Evolutionary conservation across 2,329 filamentous ascomycete genomes (phyloP), one percentile per base, ranked within the genome.

Genomic region (Leptographium flavum): DNA sequence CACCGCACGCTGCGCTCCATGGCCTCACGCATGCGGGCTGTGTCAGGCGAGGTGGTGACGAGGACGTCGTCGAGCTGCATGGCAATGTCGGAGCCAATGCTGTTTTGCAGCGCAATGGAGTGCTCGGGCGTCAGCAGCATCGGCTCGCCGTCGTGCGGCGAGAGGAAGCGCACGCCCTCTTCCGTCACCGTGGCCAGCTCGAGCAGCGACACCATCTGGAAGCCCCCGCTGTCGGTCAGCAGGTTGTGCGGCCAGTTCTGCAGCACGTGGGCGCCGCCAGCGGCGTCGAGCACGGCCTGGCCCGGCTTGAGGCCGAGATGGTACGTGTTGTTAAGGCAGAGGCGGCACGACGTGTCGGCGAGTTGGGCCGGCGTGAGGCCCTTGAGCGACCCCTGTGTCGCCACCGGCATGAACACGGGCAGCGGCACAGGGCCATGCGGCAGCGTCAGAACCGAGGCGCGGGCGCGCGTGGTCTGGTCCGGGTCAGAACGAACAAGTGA

Each of bases 41-140:
- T 70, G 62, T 98, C 92, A 0, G 90, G 90, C 0, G 87, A 95
- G 0, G 92, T 98, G 0, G 92, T 96, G 27, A 87, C 90, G 43
- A 98, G 83, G 14, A 98, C 93, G 62, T 98, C 93, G 68, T 98
- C 92, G 4, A 98, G 79, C 64, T 98, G 93, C 93, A 98, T 98
- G 53, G 96, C 95, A 55, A 98, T 96, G 64, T 98, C 92, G 51
- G 87, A 94, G 52, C 92, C 92, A 57, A 98, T 98, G 45, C 83
- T 90, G 63, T 98, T 96, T 61, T 98, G 92, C 4, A 98, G 73
- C 11, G 81, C 82, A 55, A 98, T 95, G 1, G 92, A 96, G 66
- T 96, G 90, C 62, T 98, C 93, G 0, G 92, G 92, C 0, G 92
- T 98, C 39, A 98, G 78, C 11, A 98, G 79, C 92, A 98, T 96